A percentile compares a stretch with the other conserved stretches of the same genome.
Evolutionary conservation across 148 eudicot species (phyloP).

Genomic region (Fagopyrum tataricum): DNA sequence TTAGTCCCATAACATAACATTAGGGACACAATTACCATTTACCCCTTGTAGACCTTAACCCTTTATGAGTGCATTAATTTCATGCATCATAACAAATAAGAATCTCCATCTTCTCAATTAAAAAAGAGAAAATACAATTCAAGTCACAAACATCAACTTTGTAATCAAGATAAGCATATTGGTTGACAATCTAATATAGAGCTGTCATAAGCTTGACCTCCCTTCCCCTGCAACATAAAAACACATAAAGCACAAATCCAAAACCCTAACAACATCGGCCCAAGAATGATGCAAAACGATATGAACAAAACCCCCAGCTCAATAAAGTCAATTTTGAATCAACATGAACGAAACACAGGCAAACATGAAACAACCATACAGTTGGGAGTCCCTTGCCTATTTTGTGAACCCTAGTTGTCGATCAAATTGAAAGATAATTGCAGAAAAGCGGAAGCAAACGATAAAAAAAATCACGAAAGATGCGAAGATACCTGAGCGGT

Average conservation of each 20-base stretch:
- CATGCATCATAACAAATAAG: not conserved
- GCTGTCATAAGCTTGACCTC: not conserved
- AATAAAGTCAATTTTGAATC: not conserved
- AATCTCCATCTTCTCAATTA: not conserved
- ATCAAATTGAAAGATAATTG: not conserved
- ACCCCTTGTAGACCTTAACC: not conserved
- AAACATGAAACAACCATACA: not conserved
- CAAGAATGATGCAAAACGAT: not conserved
- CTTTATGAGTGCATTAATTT: not conserved
- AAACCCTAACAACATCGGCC: not conserved
- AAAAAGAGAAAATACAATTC: not conserved
- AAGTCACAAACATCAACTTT: not conserved
- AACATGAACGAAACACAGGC: not conserved
- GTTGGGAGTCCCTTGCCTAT: not conserved
- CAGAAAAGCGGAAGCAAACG: not conserved
- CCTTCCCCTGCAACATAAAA: not conserved
- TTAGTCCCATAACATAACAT: constrained; percentile 5
- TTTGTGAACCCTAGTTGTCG: not conserved
- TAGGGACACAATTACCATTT: not conserved
- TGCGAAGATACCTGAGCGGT: not conserved
- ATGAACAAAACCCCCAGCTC: not conserved
- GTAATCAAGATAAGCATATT: not conserved
- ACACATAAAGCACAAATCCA: not conserved
- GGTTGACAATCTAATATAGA: not conserved
- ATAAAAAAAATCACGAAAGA: not conserved